phyloP scores from a whole-genome alignment of 306 rosid species.

The Quercus parvula region DNA sequence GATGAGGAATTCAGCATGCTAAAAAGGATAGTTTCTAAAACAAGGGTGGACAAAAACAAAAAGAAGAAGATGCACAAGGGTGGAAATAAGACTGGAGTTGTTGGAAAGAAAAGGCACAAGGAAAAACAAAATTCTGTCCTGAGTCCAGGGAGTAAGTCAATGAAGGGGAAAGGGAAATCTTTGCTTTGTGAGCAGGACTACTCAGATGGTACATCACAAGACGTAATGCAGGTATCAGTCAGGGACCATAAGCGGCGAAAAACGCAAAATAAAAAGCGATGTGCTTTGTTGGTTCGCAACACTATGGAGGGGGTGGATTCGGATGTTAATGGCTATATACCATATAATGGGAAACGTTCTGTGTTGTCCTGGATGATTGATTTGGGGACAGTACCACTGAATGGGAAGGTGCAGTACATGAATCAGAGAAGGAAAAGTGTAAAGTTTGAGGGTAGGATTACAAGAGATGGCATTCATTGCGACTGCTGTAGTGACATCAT shows the following conservation, averaged over 20 bases:
- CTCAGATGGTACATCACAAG: slow-evolving; percentile 16
- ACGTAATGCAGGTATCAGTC: slow-evolving; percentile 25
- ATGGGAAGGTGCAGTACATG: slow-evolving; percentile 63
- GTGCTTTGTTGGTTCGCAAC: slow-evolving; percentile 67
- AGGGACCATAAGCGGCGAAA: slow-evolving; percentile 47
- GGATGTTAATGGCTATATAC: slow-evolving; percentile 63
- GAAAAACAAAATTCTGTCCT: slow-evolving; percentile 31
- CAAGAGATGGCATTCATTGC: slow-evolving; percentile 78
- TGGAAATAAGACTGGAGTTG: slow-evolving; percentile 16
- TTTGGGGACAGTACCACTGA: slow-evolving; percentile 59
- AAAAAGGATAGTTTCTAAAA: slow-evolving; percentile 43
- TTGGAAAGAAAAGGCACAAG: slow-evolving; percentile 34
- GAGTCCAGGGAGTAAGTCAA: slow-evolving; percentile 32
- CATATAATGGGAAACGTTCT: slow-evolving; percentile 79
- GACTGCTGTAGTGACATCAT: slow-evolving; percentile 65
- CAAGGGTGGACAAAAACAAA: slow-evolving; percentile 19
- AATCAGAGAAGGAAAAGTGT: slow-evolving; percentile 33
- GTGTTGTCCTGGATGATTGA: slow-evolving; percentile 89
- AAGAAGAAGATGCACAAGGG: slow-evolving; percentile 21
- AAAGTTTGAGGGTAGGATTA: slow-evolving; percentile 58
- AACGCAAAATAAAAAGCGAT: slow-evolving; percentile 49
- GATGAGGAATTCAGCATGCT: slow-evolving; percentile 55
- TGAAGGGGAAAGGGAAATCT: slow-evolving; percentile 41
- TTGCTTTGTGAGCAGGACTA: slow-evolving; percentile 24
- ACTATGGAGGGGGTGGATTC: slow-evolving; percentile 59